These are phyloP conservation scores for Peniophora sp. DNA, from an alignment of 1,284 basidiomycete genomes.

Conservation along the genomic window DNA sequence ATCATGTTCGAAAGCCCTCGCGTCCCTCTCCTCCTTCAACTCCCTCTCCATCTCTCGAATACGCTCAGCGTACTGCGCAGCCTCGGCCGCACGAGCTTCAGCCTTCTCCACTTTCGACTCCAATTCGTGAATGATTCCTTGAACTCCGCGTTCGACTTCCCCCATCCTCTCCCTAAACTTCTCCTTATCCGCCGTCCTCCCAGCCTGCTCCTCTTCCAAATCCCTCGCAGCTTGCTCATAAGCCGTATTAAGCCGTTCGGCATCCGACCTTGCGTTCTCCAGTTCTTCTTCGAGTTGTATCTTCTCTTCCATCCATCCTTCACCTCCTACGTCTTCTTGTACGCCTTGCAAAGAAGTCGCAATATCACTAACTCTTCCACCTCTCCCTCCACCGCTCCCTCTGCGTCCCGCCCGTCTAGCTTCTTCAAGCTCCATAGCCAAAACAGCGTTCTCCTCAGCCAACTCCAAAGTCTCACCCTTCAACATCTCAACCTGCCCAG, in stretches of 20 bases:
- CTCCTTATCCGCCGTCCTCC: conserved; percentile 53
- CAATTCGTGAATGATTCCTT: conserved; percentile 54
- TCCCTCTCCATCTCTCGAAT: conserved; percentile 31
- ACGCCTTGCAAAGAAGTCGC: conserved; percentile 48
- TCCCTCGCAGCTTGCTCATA: conserved; percentile 36
- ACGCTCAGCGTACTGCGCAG: conserved; percentile 34
- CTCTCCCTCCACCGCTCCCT: conserved; percentile 26
- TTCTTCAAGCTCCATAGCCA: conserved; percentile 38
- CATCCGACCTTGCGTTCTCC: conserved; percentile 40
- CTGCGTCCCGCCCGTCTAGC: conserved; percentile 20
- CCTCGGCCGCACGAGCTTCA: conserved; percentile 33
- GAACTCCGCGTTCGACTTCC: conserved; percentile 62
- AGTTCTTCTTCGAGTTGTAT: conserved; percentile 35
- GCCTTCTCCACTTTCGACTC: conserved; percentile 47
- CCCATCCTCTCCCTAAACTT: conserved; percentile 59
- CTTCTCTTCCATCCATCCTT: conserved; percentile 62
- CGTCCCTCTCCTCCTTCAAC: conserved; percentile 41
- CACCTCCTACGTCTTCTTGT: conserved; percentile 48
- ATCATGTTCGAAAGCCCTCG: conserved; percentile 46
- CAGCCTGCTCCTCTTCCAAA: conserved; percentile 42
- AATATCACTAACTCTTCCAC: conserved; percentile 34
- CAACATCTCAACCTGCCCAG: conserved; percentile 38
- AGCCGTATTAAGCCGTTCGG: conserved; percentile 23
- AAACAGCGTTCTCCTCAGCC: conserved; percentile 17
- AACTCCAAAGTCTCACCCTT: conserved; percentile 35